phyloP scores from a whole-genome alignment of 768 basidiomycete genomes.

The Phanerodontia chrysosporium region DNA sequence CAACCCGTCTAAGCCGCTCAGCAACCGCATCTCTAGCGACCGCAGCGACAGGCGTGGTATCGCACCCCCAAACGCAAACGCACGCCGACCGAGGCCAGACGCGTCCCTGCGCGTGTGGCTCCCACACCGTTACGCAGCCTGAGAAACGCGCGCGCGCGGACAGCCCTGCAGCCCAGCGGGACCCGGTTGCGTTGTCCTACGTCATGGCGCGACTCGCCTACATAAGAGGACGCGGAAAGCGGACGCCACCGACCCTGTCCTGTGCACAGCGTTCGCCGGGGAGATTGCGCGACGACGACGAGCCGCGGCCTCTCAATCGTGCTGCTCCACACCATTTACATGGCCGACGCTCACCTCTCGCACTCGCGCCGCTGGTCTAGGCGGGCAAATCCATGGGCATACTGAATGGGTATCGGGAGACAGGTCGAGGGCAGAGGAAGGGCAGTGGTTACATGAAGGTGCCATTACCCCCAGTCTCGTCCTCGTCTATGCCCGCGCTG shows the following conservation, averaged over 20 bases:
- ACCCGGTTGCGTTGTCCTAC: not conserved
- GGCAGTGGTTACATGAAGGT: not conserved
- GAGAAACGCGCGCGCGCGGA: not conserved
- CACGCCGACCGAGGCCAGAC: too few species aligned
- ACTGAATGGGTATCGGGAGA: not conserved
- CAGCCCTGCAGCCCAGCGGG: not conserved
- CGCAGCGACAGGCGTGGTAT: too few species aligned
- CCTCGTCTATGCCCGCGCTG: not conserved
- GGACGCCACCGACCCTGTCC: not conserved
- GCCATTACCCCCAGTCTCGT: not conserved
- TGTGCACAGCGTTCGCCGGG: not conserved
- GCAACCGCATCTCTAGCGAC: too few species aligned
- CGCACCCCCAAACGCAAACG: too few species aligned
- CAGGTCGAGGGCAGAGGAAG: too few species aligned
- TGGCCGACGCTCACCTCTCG: not conserved
- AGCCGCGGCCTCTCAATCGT: not conserved
- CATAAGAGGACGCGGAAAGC: not conserved
- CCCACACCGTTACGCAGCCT: not conserved
- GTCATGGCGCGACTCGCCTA: not conserved
- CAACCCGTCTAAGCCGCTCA: too few species aligned
- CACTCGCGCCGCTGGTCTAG: not conserved
- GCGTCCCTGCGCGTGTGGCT: not conserved
- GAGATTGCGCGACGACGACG: not conserved
- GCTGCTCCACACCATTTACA: not conserved
- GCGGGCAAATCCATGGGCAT: too few species aligned